Evolutionary conservation across 163 green algal species (phyloP).

Genomic region (Volvox carteri): DNA sequence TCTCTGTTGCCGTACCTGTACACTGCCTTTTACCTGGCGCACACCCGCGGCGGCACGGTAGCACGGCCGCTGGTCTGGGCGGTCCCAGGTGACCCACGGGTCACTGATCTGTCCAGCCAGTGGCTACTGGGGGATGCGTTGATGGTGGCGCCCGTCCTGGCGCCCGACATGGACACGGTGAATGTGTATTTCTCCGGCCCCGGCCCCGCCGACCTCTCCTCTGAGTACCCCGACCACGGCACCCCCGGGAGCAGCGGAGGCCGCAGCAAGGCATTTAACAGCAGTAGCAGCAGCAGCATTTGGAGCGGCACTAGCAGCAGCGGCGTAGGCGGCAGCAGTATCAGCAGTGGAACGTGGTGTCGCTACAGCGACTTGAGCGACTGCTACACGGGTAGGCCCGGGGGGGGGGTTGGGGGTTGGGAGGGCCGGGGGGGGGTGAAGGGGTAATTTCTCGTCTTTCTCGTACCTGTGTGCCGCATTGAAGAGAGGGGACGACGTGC

Average conservation of each 20-base stretch:
- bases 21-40: slow-evolving; percentile 29
- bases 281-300: background rate
- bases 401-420: background rate
- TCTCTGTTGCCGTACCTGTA: slow-evolving; percentile 55
- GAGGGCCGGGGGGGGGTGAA: background rate
- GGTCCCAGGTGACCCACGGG: background rate
- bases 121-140: slow-evolving; percentile 45
- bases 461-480: too few relatives aligned
- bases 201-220: too few relatives aligned
- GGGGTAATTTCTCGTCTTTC: background rate
- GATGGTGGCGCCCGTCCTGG: slow-evolving; percentile 46
- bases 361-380: background rate
- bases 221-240: too few relatives aligned
- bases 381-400: slow-evolving; percentile 31
- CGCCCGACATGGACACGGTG: slow-evolving; percentile 14
- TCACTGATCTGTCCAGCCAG: background rate
- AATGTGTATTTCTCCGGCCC: slow-evolving; percentile 17
- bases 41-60: slow-evolving; percentile 39
- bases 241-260: background rate
- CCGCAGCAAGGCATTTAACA: too few relatives aligned
- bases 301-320: background rate
- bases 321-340: background rate
- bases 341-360: slow-evolving; percentile 33
- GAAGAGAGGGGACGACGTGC: too few relatives aligned
- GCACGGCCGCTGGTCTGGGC: slow-evolving; percentile 43